Evolutionary conservation across 2,329 filamentous ascomycete species (phyloP), one percentile per base, ranked within the genome.

Genomic region (Karstenula rhodostoma): DNA sequence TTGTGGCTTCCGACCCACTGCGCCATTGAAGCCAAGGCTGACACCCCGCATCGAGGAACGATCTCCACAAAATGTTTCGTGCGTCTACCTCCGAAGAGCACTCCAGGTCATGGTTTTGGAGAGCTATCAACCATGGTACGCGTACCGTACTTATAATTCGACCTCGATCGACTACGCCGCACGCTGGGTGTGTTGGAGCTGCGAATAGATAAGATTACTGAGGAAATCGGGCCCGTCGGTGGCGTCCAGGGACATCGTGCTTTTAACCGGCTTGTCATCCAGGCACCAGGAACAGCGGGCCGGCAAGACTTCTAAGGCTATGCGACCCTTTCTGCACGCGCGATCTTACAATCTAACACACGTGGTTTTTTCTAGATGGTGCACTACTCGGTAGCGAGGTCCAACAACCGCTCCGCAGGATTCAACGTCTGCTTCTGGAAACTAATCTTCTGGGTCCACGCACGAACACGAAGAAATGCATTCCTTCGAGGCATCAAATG

Each of bases 221-320:
- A 17, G 5, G 37, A n/a, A 25, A 33, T 35, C 13, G 33, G 33
- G 54, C 40, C 42, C 49, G 13, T 27, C 22, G 25, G 43, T 40
- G 43, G 54, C 43, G 43, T 40, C 54, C 12, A 29, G 37, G 50
- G 23, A 35, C 53, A 25, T 32, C 7, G 17, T 40, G 12, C 17
- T 9, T 50, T 57, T 57, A 50, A 44, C 55, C 46, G 47, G 55
- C 55, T 57, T 57, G 46, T 50, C 46, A 57, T 49, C 55, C 55
- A 57, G 44, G 46, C 33, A 57, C 55, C 47, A 51, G 55, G 55
- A 57, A 50, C 25, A 50, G 17, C 55, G 55, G 55, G 46, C 55
- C 55, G 55, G 25, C 22, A 46, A 29, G 43, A 13, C 32, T 22
- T 44, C 32, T 25, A 23, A 13, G 23, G 23, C 51, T 25, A 54